These are phyloP conservation scores for Kuraishia cidri DNA, from an alignment of 805 yeast genomes.

Conservation along the genomic window DNA sequence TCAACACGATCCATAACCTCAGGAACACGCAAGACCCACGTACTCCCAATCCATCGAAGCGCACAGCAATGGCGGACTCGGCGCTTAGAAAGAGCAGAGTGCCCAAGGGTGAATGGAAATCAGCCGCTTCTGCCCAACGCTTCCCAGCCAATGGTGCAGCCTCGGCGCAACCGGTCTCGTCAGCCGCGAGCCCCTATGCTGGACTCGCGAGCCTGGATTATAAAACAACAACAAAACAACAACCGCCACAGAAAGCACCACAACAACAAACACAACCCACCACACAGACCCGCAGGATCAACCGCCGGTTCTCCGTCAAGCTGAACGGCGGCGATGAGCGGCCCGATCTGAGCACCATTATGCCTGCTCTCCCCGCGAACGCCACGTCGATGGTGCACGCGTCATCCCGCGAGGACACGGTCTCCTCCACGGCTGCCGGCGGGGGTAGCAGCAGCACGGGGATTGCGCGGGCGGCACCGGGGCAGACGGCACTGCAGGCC, in stretches of 20 bases:
- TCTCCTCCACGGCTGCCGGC: constrained; percentile 3
- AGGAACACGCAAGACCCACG: too few relatives aligned
- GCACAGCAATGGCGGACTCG: neutral
- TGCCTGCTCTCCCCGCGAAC: constrained; percentile 19
- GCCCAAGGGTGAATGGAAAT: constrained; percentile 7
- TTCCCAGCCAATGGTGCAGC: too few relatives aligned
- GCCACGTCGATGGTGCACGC: constrained; percentile 6
- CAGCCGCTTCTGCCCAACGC: too few relatives aligned
- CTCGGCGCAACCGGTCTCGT: too few relatives aligned
- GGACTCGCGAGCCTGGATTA: neutral
- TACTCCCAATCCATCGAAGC: too few relatives aligned
- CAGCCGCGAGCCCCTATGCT: neutral
- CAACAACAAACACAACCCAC: neutral
- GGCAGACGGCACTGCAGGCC: constrained; percentile 17
- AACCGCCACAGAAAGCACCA: neutral
- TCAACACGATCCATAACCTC: too few relatives aligned
- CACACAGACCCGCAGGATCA: constrained; percentile 22
- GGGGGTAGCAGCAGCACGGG: constrained; percentile 2
- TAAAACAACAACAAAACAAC: neutral
- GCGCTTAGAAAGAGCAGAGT: constrained; percentile 6
- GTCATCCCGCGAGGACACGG: neutral
- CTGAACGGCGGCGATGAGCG: constrained; percentile 9
- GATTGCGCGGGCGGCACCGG: constrained; percentile 4
- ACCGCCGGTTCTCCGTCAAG: constrained; percentile 34
- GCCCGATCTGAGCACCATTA: constrained; percentile 4